A percentile compares a stretch with the other conserved stretches of the same genome.
Conservation (phyloP, 192 early-diverging fungal species). For the Gigaspora rosea region DNA sequence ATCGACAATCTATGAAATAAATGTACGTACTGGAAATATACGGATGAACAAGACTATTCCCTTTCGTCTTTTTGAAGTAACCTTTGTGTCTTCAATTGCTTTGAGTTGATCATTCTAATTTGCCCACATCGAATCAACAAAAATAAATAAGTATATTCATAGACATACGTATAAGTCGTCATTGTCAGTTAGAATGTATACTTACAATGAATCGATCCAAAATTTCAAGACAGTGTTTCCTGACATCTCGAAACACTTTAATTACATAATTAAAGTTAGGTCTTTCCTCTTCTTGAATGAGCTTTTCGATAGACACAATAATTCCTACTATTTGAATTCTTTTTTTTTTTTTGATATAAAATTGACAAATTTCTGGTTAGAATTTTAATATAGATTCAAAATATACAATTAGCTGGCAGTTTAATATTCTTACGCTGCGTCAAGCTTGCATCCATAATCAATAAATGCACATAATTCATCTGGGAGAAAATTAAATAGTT, state of each 20-base stretch:
- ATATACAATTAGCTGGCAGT: constrained; percentile 26
- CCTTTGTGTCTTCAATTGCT: constrained; percentile 89
- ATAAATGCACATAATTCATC: constrained; percentile 73
- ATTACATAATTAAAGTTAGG: constrained; percentile 74
- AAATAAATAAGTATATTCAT: neutral
- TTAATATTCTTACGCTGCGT: constrained; percentile 58
- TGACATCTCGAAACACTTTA: constrained; percentile 66
- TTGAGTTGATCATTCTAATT: constrained; percentile 80
- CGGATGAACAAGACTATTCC: constrained; percentile 90
- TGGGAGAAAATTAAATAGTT: constrained; percentile 73
- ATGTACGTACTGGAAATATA: constrained; percentile 76
- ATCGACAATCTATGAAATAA: neutral
- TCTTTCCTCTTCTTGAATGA: constrained; percentile 65
- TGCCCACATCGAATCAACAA: constrained; percentile 9
- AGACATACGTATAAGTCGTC: neutral
- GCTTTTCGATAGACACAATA: constrained; percentile 76
- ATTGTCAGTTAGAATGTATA: neutral
- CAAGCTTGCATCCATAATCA: constrained; percentile 75
- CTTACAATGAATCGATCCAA: constrained; percentile 80
- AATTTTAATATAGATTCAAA: neutral
- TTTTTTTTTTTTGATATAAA: neutral
- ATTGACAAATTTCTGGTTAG: constrained; percentile 1
- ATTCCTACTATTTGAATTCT: constrained; percentile 75
- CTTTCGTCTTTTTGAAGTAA: constrained; percentile 81
- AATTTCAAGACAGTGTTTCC: constrained; percentile 60